Evolutionary conservation across 1,284 basidiomycete species (phyloP).

Genomic region (Singerocomus rubriflavus): DNA sequence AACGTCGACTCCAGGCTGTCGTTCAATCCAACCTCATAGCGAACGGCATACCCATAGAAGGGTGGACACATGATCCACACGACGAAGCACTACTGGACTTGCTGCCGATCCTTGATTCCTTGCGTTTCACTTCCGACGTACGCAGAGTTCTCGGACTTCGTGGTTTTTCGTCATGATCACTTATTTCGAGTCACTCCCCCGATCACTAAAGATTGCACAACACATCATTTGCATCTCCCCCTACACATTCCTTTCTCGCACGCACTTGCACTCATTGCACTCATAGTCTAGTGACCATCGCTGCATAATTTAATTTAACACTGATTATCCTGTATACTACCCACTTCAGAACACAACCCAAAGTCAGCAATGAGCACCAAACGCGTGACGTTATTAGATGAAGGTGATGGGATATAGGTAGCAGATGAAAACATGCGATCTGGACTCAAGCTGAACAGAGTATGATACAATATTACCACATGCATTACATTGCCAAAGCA

Average conservation of each 20-base stretch:
- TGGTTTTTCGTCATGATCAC: conserved; percentile 41
- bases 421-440: conserved; percentile 31
- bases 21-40: conserved; percentile 45
- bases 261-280: conserved; percentile 28
- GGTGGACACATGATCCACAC: conserved; percentile 96
- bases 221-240: conserved; percentile 28
- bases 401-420: conserved; percentile 32
- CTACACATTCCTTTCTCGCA: conserved; percentile 25
- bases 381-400: conserved; percentile 28
- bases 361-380: conserved; percentile 20
- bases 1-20: conserved; percentile 2
- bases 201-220: conserved; percentile 17
- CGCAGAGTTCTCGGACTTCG: conserved; percentile 88
- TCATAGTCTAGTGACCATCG: conserved; percentile 31
- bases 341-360: conserved; percentile 22
- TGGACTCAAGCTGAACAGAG: conserved; percentile 6
- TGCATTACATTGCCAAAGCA: conserved; percentile 75
- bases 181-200: conserved; percentile 6
- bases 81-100: conserved; percentile 97
- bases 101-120: conserved; percentile 90
- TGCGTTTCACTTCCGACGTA: conserved; percentile 95
- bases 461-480: conserved; percentile 10
- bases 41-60: conserved; percentile 98
- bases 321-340: conserved; percentile 38
- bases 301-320: conserved; percentile 41